Base-by-base conservation (phyloP, 495 filamentous ascomycete species). In the Aspergillus taichungensis region DNA sequence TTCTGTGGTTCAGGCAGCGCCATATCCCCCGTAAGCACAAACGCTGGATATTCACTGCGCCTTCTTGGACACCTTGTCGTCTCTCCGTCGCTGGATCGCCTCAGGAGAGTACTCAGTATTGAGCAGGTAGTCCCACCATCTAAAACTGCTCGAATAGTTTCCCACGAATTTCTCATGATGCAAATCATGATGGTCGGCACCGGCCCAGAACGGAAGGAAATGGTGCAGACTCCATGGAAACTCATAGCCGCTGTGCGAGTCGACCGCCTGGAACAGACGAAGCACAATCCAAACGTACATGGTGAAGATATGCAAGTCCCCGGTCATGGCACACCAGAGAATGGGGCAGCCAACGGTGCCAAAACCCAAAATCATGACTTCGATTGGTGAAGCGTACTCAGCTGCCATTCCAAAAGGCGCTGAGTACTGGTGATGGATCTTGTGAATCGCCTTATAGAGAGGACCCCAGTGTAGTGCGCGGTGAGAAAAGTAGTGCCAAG, bases 401-500 rank as follows among this genome's bases (percentile, higher is more conserved):
- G 92, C 92, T 13, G 94, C 89, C 38, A 98, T 74, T 46, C 92
- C 92, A 59, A 98, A 98, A 10, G 92, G 92, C 6, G 92, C 94
- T 11, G 89, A 94, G 71, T 98, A 98, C 52, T 87, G 88, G 72
- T 98, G 92, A 71, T 98, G 92, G 43, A 98, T 91, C 72, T 98
- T 98, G 77, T 98, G 92, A 45, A 98, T 85, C 53, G 78, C 74
- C 67, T 83, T 91, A 78, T 98, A 98, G 5, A 98, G 80, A 27
- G 86, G 85, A 6, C 88, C 89, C 81, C 90, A 95, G 76, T 98
- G 92, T 55, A 98, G 77, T 24, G 84, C 84, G 50, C 92, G 88
- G 69, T 98, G 92, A 40, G 78, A 82, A 79, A 91, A 98, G 73
- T 98, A 98, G 63, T 98, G 92, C 94, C 94, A 98, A 40, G 94